Conservation (phyloP, 345 rosid species). For the Gossypium thurberi region DNA sequence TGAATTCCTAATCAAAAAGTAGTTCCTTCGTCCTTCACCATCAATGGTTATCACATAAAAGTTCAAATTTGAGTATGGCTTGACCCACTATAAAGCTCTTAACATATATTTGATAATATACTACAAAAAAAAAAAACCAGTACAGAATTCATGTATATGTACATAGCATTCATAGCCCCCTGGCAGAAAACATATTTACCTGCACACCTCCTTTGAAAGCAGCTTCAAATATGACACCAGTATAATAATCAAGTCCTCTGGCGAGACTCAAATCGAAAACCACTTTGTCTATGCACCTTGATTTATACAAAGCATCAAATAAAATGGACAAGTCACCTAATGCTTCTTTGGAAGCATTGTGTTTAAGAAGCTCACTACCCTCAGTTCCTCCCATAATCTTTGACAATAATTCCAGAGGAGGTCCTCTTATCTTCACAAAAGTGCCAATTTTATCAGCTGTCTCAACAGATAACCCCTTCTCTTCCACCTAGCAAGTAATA, state of each 20-base stretch:
- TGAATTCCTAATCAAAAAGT: too few species aligned
- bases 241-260: constrained; percentile 97
- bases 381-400: constrained; percentile 54
- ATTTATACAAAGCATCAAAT: constrained; percentile 76
- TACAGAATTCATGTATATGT: not conserved
- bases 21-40: not conserved
- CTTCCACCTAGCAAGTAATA: constrained; percentile 52
- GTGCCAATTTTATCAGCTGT: constrained; percentile 70
- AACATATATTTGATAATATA: not conserved
- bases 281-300: constrained; percentile 67
- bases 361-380: constrained; percentile 53
- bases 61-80: not conserved
- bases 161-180: not conserved
- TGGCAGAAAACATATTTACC: constrained; percentile 31
- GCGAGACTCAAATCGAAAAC: constrained; percentile 96
- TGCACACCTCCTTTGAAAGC: constrained; percentile 73
- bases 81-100: not conserved
- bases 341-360: constrained; percentile 55
- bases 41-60: not conserved
- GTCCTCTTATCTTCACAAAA: constrained; percentile 74
- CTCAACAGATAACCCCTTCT: constrained; percentile 68
- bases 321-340: constrained; percentile 65
- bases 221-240: constrained; percentile 92
- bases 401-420: constrained; percentile 51
- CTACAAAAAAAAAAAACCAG: too few species aligned